phyloP scores from a whole-genome alignment of 1,284 basidiomycete genomes.

The Leccinum cinnamomeum region DNA sequence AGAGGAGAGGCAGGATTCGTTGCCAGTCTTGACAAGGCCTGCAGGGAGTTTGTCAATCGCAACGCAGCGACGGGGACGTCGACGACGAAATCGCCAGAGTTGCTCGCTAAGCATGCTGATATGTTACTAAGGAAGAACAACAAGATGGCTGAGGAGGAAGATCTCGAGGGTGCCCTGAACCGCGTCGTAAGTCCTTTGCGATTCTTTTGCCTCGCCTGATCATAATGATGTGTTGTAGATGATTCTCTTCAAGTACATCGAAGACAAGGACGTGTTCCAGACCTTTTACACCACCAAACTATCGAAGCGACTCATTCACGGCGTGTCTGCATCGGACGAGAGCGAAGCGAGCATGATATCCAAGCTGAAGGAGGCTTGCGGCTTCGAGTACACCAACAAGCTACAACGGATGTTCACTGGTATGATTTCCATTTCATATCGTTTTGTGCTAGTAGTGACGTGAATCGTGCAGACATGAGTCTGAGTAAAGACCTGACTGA shows the following conservation, averaged over 20 bases:
- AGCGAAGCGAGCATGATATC: constrained; percentile 98
- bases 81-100: constrained; percentile 89
- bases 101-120: constrained; percentile 94
- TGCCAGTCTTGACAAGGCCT: constrained; percentile 94
- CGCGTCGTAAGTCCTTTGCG: constrained; percentile 68
- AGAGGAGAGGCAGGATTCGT: constrained; percentile 94
- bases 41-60: constrained; percentile 93
- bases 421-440: constrained; percentile 35
- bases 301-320: constrained; percentile 92
- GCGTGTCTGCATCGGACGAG: constrained; percentile 94
- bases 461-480: constrained; percentile 81
- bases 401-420: constrained; percentile 98
- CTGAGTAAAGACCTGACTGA: constrained; percentile 96
- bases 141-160: constrained; percentile 91
- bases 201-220: background rate
- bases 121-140: constrained; percentile 92
- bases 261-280: constrained; percentile 99
- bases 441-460: constrained; percentile 4
- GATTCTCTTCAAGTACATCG: constrained; percentile 98
- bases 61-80: constrained; percentile 87
- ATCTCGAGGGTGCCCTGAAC: constrained; percentile 87
- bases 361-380: constrained; percentile 97
- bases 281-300: constrained; percentile 98
- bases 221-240: constrained; percentile 56
- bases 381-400: constrained; percentile 99